Evolutionary conservation across 192 early-diverging fungal species (phyloP).

Genomic region (Coemansia sp.): DNA sequence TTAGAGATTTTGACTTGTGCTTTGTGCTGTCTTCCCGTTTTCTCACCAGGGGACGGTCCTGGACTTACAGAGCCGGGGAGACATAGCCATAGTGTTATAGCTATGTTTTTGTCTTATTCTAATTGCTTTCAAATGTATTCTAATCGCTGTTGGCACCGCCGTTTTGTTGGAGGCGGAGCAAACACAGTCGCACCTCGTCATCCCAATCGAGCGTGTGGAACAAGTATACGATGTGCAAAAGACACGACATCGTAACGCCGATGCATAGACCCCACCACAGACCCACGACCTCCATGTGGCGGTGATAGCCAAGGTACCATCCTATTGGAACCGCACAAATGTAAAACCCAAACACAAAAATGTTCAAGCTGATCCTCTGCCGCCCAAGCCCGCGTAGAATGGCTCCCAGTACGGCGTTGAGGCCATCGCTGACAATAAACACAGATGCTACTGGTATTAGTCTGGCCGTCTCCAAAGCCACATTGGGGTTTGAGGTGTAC

Average conservation of each 20-base stretch:
- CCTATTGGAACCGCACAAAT: conserved; percentile 56
- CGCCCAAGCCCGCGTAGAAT: conserved; percentile 56
- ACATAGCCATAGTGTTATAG: too few species aligned
- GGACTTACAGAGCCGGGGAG: too few species aligned
- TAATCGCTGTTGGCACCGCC: not conserved
- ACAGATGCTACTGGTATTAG: conserved; percentile 73
- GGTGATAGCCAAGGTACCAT: conserved; percentile 49
- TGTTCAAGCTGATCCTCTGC: conserved; percentile 51
- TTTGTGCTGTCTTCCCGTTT: too few species aligned
- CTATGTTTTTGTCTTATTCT: too few species aligned
- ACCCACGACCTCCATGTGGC: conserved; percentile 34
- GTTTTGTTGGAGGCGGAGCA: conserved; percentile 7
- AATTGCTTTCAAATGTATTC: too few species aligned
- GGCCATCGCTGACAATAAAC: conserved; percentile 58
- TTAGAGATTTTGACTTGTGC: not conserved
- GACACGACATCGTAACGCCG: conserved; percentile 31
- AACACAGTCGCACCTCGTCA: conserved; percentile 31
- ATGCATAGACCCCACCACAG: conserved; percentile 49
- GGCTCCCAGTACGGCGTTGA: conserved; percentile 60
- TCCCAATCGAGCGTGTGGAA: conserved; percentile 24
- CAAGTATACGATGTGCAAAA: conserved; percentile 27
- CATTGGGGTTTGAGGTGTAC: conserved; percentile 71
- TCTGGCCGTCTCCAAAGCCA: conserved; percentile 59
- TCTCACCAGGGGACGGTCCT: too few species aligned
- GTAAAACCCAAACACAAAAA: conserved; percentile 58